Base-by-base conservation (phyloP, 106 monocot genomes). In the Acorus calamus region DNA sequence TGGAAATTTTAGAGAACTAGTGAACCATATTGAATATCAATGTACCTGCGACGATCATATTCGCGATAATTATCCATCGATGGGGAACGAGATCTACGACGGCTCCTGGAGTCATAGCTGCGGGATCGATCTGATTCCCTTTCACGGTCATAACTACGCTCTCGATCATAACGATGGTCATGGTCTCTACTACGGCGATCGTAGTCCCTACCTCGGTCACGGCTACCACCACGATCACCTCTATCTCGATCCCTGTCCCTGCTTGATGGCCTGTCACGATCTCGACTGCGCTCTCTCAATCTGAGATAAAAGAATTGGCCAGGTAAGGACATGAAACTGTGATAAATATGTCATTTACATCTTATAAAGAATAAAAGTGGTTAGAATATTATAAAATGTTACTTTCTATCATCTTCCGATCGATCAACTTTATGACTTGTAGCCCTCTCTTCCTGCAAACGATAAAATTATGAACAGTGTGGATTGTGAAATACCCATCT, bases 31-130 rank as follows among this genome's bases (percentile, higher is more conserved):
- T 28, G 28, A 28, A 1, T 28, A 28, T 28, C 28, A 28, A 28
- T 28, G 41, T 79, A 88, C 92, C 88, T 85, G 60, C 74, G 78
- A 2, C 85, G 74, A 74, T 88, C 83, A 67, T 84, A 78, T 55
- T 93, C 84, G 46, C 84, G 77, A 47, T 63, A 57, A 2, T 82
- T 78, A 42, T 91, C 75, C 43, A 42, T 69, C 9, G 84, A 87
- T 7, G 70, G 82, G 51, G 93, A 88, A 6, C 85, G 82, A 42
- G 88, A 89, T 52, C 89, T 83, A 14, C 63, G 66, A n/a, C 74
- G 48, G 67, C 64, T 77, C 63, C 80, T 78, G 3, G 85, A 82
- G 44, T 82, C 84, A 68, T 79, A 66, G 64, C 53, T 66, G 46
- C 67, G 79, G 44, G 82, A 71, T 11, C 74, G 69, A 52, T 77